A percentile compares a stretch with the other conserved stretches of the same genome.
phyloP scores from a whole-genome alignment of 768 basidiomycete genomes.

The Grammothele lineata region DNA sequence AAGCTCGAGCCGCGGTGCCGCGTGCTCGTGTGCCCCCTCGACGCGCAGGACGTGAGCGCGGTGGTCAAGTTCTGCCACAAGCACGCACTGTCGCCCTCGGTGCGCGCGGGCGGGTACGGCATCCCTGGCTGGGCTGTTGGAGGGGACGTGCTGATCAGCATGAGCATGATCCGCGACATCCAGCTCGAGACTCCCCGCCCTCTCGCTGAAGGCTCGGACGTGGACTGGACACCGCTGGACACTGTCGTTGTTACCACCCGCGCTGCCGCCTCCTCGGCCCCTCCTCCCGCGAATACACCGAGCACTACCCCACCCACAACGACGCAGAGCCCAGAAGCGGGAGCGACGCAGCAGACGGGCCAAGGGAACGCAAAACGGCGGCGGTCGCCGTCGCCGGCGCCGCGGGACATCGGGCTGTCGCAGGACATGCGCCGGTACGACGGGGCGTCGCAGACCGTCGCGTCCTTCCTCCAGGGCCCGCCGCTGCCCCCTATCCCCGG shows the following conservation, averaged over 20 bases:
- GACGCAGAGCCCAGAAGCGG: no score
- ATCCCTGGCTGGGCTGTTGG: constrained; percentile 87
- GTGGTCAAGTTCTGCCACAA: constrained; percentile 70
- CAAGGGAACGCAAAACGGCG: no score
- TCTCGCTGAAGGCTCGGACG: constrained; percentile 13
- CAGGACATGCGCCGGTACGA: constrained; percentile 34
- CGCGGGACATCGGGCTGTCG: no score
- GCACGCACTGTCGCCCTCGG: constrained; percentile 65
- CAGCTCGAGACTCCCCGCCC: constrained; percentile 56
- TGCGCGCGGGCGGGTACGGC: constrained; percentile 90
- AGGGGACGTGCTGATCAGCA: constrained; percentile 82
- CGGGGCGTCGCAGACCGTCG: constrained; percentile 51
- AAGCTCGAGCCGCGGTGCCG: constrained; percentile 19
- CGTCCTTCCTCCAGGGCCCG: constrained; percentile 43
- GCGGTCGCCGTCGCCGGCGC: no score
- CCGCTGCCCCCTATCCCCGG: constrained; percentile 25
- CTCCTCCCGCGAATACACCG: no score
- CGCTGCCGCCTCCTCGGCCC: no score
- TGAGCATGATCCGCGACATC: constrained; percentile 62
- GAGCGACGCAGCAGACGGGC: no score
- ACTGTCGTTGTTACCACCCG: no score
- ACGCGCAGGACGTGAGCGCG: constrained; percentile 81
- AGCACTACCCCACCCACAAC: no score
- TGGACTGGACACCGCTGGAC: constrained; percentile 54
- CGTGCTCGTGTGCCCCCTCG: constrained; percentile 59